These are phyloP conservation scores for Pseudozyma pruni DNA, from an alignment of 1,284 basidiomycete species.

Conservation along the genomic window DNA sequence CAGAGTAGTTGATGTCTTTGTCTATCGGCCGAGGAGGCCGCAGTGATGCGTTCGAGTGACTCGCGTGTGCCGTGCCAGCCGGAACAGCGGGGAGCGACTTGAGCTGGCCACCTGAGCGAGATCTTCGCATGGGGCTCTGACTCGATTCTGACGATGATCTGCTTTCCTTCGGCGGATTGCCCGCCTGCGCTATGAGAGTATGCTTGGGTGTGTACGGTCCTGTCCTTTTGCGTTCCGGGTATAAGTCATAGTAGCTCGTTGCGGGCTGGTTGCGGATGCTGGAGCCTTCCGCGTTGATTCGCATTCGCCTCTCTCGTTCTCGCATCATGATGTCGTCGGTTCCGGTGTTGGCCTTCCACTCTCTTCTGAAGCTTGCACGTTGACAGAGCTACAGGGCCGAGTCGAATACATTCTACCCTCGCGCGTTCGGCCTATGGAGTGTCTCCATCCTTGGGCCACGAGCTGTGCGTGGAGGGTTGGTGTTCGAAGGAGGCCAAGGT, in stretches of 20 bases:
- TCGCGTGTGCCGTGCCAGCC: not conserved
- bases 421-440: too few relatives aligned
- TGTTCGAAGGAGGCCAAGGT: too few relatives aligned
- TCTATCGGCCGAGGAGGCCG: not conserved
- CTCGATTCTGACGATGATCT: not conserved
- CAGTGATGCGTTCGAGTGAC: not conserved
- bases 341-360: too few relatives aligned
- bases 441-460: too few relatives aligned
- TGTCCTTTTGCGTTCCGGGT: constrained; percentile 51
- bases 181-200: constrained; percentile 12
- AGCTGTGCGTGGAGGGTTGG: too few relatives aligned
- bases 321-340: not conserved
- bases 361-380: too few relatives aligned
- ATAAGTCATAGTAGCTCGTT: constrained; percentile 52
- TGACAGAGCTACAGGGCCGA: too few relatives aligned
- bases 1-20: not conserved
- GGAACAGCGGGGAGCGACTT: not conserved
- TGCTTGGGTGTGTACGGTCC: constrained; percentile 51
- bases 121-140: not conserved
- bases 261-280: constrained; percentile 1
- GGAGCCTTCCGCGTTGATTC: not conserved
- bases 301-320: not conserved
- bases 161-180: not conserved
- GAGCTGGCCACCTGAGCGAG: constrained; percentile 17
- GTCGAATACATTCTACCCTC: too few relatives aligned